Conservation (phyloP, 345 rosid genomes). For the Pugionium dolabratum region DNA sequence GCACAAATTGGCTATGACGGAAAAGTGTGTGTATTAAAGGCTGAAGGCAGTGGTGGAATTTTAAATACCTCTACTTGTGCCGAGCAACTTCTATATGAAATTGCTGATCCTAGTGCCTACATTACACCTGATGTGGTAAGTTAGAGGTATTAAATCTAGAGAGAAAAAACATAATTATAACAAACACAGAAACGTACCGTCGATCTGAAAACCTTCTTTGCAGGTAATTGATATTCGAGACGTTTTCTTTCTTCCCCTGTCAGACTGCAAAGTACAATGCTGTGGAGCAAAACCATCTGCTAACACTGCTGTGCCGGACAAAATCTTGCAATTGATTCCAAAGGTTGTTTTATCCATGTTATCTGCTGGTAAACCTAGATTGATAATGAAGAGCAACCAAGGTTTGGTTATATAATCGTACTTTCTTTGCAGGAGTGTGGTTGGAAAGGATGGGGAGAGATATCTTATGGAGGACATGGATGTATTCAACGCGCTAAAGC, state of each 20-base stretch:
- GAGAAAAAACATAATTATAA: not conserved
- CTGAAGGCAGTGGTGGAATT: slow-evolving; percentile 78
- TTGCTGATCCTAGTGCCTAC: slow-evolving; percentile 86
- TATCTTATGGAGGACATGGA: slow-evolving; percentile 85
- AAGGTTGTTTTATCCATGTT: slow-evolving; percentile 48
- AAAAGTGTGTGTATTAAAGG: slow-evolving; percentile 58
- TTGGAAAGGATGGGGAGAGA: slow-evolving; percentile 98
- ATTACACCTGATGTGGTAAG: slow-evolving; percentile 93
- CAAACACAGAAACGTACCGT: slow-evolving; percentile 3
- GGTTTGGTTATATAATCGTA: slow-evolving; percentile 15
- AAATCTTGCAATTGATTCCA: slow-evolving; percentile 72
- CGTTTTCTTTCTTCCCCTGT: slow-evolving; percentile 68
- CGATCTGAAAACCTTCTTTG: slow-evolving; percentile 31
- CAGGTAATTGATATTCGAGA: slow-evolving; percentile 71
- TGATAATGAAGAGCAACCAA: slow-evolving; percentile 5
- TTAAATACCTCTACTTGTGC: slow-evolving; percentile 72
- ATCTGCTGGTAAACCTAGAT: slow-evolving; percentile 4
- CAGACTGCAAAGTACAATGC: slow-evolving; percentile 67
- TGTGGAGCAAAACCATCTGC: slow-evolving; percentile 69
- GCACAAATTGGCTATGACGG: slow-evolving; percentile 75
- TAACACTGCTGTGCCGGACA: slow-evolving; percentile 52
- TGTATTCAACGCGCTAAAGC: slow-evolving; percentile 76
- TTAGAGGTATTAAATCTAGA: slow-evolving; percentile 19
- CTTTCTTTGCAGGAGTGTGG: slow-evolving; percentile 64
- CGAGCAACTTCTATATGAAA: slow-evolving; percentile 88